Percentiles rank a stretch among this genome's conserved stretches.
Conservation (phyloP, 1,284 basidiomycete species). For the Tremellales sp. region DNA sequence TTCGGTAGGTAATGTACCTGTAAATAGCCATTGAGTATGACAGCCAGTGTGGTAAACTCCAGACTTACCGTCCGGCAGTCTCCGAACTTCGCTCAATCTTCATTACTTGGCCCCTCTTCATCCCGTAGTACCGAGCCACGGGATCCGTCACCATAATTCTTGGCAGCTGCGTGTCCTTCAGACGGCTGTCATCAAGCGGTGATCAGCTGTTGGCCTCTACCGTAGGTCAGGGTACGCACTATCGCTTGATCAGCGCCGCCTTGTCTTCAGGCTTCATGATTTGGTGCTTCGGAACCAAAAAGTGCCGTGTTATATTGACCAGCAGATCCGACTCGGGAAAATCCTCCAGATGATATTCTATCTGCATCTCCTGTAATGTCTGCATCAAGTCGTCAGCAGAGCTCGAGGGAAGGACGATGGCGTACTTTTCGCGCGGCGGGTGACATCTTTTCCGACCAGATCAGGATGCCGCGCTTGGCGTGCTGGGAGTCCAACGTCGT, state of each 20-base stretch:
- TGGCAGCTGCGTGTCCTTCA: constrained; percentile 97
- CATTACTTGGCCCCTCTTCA: constrained; percentile 92
- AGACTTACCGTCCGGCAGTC: constrained; percentile 77
- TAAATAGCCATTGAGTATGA: background rate
- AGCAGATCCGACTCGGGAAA: constrained; percentile 94
- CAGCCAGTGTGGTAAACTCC: background rate
- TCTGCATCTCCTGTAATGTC: constrained; percentile 84
- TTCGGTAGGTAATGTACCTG: constrained; percentile 49
- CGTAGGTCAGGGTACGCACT: constrained; percentile 57
- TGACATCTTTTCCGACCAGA: constrained; percentile 95
- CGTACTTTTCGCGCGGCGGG: constrained; percentile 87
- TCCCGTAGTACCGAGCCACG: constrained; percentile 94
- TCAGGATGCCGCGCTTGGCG: constrained; percentile 87
- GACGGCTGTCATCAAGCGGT: constrained; percentile 58
- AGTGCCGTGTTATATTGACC: constrained; percentile 96
- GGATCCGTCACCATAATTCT: constrained; percentile 95
- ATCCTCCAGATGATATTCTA: constrained; percentile 85
- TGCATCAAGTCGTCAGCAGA: constrained; percentile 39
- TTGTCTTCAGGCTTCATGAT: constrained; percentile 85
- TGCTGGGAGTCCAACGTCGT: constrained; percentile 82
- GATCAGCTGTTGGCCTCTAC: background rate
- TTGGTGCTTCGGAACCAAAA: constrained; percentile 89
- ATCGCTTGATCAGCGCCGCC: constrained; percentile 79
- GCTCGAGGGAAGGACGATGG: constrained; percentile 10
- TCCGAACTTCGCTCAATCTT: constrained; percentile 97